Evolutionary conservation across 2,329 filamentous ascomycete genomes (phyloP).

Genomic region (Colletotrichum orbiculare): DNA sequence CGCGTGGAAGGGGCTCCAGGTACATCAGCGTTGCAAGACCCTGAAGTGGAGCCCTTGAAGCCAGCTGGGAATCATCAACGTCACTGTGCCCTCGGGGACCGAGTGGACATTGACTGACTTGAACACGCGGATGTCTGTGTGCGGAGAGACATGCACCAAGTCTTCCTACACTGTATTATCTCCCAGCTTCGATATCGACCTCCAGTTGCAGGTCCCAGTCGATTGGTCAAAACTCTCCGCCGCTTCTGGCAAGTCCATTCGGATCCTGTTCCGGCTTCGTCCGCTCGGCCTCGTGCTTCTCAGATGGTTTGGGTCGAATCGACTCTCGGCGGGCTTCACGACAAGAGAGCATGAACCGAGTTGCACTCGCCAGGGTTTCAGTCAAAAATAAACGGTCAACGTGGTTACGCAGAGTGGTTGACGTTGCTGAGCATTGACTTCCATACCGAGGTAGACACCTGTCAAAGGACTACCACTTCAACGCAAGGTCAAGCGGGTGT

Average conservation of each 20-base stretch:
- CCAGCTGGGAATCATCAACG: slow-evolving; percentile 35
- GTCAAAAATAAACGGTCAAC: no score
- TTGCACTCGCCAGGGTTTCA: no score
- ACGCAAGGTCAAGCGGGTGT: no score
- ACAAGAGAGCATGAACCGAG: no score
- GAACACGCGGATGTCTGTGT: slow-evolving; percentile 13
- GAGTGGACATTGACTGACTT: slow-evolving; percentile 6
- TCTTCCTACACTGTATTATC: not conserved
- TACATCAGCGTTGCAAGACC: slow-evolving; percentile 12
- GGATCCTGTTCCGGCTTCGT: not conserved
- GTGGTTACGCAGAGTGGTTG: no score
- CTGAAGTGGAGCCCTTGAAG: slow-evolving; percentile 30
- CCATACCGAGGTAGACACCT: no score
- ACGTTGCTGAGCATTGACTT: no score
- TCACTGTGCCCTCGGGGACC: slow-evolving; percentile 34
- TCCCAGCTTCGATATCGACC: not conserved
- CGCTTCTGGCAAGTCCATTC: not conserved
- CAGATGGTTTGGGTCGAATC: no score
- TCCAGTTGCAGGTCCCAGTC: not conserved
- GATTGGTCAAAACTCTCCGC: not conserved
- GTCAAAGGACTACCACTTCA: no score
- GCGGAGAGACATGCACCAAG: slow-evolving; percentile 9
- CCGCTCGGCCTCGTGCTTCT: not conserved
- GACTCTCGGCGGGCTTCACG: not conserved
- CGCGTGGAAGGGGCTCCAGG: slow-evolving; percentile 22